Base-by-base conservation (phyloP, 257 asterid genomes). In the Fraxinus pennsylvanica region DNA sequence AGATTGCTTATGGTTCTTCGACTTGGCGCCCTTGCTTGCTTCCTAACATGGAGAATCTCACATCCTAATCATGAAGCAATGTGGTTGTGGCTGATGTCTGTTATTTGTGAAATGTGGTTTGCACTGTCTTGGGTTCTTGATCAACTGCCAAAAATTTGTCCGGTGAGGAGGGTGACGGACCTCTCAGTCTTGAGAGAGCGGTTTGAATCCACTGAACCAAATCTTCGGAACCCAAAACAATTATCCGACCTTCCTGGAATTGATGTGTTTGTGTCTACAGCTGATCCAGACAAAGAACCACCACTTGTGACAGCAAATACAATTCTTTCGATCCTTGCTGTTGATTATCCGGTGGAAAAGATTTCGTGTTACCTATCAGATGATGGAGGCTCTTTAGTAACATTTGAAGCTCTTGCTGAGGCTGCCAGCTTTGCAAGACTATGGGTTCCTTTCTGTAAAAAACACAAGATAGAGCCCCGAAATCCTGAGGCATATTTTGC, bases 291-390 rank as follows among this genome's bases (percentile, higher is more conserved):
- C 9, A 91, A 92, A 77, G 97, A 92, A 69, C 97, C 97, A 0
- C 97, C 97, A 2, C 94, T 94, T 1, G 98, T 92, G 1, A 94
- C 98, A 29, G 98, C 97, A 76, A 92, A 94, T 82, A 94, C 98
- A 0, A 85, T 94, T 22, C 96, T 94, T 9, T 94, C 97, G 0
- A 94, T 92, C 69, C 96, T 94, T 5, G 94, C 97, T 0, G 97
- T 94, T 12, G 96, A 92, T 83, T 94, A 94, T 59, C 98, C 98
- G 0, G 91, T 92, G 1, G 97, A 94, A 66, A 94, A 94, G 71
- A 88, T 94, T 36, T 90, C 98, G 0, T 94, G 98, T 67, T 94
- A 91, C 79, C 47, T 94, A 13, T 94, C 98, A 1, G 98, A 94
- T 36, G 98, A 94, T 78, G 98, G 97, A 5, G 98, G 97, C 8